A percentile compares a stretch with the other conserved stretches of the same genome.
These are phyloP conservation scores for Phyllosticta citriasiana DNA, from an alignment of 2,329 filamentous ascomycete species.

Conservation along the genomic window DNA sequence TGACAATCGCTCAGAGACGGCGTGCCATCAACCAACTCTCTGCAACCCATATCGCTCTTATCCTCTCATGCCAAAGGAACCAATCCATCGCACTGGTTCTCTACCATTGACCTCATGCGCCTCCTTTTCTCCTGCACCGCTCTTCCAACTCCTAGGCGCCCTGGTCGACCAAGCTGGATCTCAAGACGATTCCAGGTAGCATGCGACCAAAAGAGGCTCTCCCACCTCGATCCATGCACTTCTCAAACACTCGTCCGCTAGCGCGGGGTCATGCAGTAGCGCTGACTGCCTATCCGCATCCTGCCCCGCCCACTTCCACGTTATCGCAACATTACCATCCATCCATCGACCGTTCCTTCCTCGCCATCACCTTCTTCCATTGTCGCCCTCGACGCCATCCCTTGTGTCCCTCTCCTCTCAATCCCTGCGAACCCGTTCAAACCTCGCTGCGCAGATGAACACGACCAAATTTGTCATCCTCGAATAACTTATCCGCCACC, in stretches of 20 bases:
- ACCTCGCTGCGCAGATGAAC: neutral
- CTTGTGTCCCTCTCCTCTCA: neutral
- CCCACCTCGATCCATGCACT: neutral
- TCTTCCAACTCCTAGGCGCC: too few relatives aligned
- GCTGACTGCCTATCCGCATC: neutral
- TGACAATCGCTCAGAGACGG: neutral
- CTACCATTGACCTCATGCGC: too few relatives aligned
- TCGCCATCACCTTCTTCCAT: neutral
- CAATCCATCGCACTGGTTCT: too few relatives aligned
- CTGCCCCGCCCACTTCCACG: neutral
- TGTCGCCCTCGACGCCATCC: neutral
- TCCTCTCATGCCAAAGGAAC: neutral
- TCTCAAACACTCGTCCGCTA: neutral
- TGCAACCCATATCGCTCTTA: neutral
- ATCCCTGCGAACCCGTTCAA: neutral
- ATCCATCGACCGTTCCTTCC: neutral
- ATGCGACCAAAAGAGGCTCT: too few relatives aligned
- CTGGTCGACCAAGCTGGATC: too few relatives aligned
- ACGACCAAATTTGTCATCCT: neutral
- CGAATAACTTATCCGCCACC: neutral
- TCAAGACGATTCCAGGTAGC: too few relatives aligned
- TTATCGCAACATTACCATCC: neutral
- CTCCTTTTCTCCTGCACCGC: too few relatives aligned
- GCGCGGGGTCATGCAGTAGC: neutral
- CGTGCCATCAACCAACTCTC: neutral